Percentiles rank a stretch among this genome's conserved stretches.
These are phyloP conservation scores for Corymbia calophylla DNA, from an alignment of 441 rosid species.

Conservation along the genomic window DNA sequence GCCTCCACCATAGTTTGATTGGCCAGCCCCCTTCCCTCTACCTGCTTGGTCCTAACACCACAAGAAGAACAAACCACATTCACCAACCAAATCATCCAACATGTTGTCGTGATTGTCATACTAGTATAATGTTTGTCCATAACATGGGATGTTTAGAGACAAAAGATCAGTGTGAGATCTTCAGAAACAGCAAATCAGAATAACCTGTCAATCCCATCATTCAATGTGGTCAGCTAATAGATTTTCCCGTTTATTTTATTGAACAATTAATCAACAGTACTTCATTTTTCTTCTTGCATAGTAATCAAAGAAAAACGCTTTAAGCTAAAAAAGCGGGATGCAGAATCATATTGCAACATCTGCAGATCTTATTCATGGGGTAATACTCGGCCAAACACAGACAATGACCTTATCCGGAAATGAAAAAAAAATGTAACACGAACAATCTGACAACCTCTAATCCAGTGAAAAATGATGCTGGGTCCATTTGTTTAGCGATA, in stretches of 20 bases:
- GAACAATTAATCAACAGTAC: background rate
- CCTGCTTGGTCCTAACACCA: background rate
- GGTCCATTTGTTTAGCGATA: background rate
- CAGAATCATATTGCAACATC: background rate
- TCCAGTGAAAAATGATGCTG: background rate
- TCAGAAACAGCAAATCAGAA: background rate
- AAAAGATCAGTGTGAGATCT: background rate
- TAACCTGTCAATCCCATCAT: background rate
- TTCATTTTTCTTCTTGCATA: background rate
- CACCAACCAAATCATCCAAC: background rate
- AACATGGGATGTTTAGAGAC: background rate
- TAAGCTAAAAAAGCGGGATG: background rate
- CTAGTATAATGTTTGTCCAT: background rate
- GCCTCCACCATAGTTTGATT: slow-evolving; percentile 10
- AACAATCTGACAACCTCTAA: background rate
- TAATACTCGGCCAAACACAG: background rate
- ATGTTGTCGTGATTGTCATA: background rate
- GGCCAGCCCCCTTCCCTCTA: slow-evolving; percentile 5
- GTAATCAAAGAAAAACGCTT: background rate
- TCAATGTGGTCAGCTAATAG: background rate
- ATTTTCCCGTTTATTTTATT: background rate
- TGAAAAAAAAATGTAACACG: background rate
- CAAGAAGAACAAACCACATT: background rate
- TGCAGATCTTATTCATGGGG: background rate
- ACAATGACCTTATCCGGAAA: background rate